Evolutionary conservation across 2,329 filamentous ascomycete species (phyloP).

Genomic region (Fusarium nurragi): DNA sequence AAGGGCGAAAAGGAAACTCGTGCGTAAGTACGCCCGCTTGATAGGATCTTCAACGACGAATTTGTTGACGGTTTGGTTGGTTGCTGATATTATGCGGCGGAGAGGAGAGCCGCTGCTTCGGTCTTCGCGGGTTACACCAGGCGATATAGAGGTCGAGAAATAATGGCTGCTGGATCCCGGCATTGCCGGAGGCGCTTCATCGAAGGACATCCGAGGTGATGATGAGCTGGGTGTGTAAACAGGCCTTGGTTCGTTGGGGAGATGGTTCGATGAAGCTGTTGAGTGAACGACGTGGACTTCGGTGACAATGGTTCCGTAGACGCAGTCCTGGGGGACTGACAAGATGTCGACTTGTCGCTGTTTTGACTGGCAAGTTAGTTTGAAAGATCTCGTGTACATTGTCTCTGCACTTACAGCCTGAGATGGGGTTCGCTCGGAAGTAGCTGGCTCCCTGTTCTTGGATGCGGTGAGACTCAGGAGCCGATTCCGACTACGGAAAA

Average conservation of each 20-base stretch:
- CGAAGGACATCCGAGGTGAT: conserved; percentile 39
- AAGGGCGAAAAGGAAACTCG: conserved; percentile 69
- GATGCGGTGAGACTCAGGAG: conserved; percentile 61
- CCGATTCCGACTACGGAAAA: conserved; percentile 66
- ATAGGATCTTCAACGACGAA: conserved; percentile 61
- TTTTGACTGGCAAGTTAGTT: conserved; percentile 6
- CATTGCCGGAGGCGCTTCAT: conserved; percentile 20
- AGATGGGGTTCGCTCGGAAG: conserved; percentile 48
- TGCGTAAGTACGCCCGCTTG: conserved; percentile 69
- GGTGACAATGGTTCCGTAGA: conserved; percentile 63
- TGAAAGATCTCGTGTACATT: neutral
- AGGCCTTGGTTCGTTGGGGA: conserved; percentile 40
- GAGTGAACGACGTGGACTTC: conserved; percentile 59
- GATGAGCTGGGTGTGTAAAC: conserved; percentile 26
- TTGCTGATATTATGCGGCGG: conserved; percentile 31
- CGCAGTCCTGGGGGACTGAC: conserved; percentile 47
- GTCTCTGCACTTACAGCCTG: neutral
- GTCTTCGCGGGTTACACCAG: conserved; percentile 6
- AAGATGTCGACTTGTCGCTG: conserved; percentile 40
- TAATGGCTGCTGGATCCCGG: conserved; percentile 45
- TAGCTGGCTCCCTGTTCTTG: conserved; percentile 44
- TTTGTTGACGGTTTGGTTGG: conserved; percentile 48
- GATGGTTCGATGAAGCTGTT: conserved; percentile 34
- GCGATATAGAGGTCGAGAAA: conserved; percentile 49
- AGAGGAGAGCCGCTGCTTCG: conserved; percentile 13